Evolutionary conservation across 2,329 filamentous ascomycete species (phyloP).

Genomic region (Leptographium procerum): DNA sequence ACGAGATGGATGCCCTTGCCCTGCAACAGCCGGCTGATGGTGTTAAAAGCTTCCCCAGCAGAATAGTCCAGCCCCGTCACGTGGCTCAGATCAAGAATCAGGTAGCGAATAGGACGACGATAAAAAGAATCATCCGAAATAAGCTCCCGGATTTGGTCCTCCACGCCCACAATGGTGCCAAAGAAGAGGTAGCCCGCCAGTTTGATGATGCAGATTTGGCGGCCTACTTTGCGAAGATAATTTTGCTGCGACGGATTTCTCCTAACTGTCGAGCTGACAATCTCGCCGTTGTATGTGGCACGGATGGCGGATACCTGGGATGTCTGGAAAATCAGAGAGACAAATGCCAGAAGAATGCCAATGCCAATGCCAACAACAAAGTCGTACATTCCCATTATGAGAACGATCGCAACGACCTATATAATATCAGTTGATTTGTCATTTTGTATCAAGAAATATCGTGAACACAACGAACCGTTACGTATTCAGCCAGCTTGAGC

Average conservation of each 20-base stretch:
- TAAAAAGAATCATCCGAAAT: slow-evolving; percentile 74
- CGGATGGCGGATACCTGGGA: slow-evolving; percentile 82
- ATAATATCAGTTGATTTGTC: slow-evolving; percentile 13
- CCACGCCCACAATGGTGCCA: slow-evolving; percentile 90
- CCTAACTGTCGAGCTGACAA: slow-evolving; percentile 84
- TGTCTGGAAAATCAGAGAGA: slow-evolving; percentile 83
- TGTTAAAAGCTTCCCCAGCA: slow-evolving; percentile 86
- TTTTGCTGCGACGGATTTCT: slow-evolving; percentile 81
- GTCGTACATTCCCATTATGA: slow-evolving; percentile 94
- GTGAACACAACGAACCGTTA: slow-evolving; percentile 50
- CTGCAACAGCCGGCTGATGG: slow-evolving; percentile 74
- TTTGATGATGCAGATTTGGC: slow-evolving; percentile 85
- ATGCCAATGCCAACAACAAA: slow-evolving; percentile 91
- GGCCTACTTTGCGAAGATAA: slow-evolving; percentile 74
- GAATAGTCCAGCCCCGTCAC: slow-evolving; percentile 94
- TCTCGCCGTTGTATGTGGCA: slow-evolving; percentile 78
- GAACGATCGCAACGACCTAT: slow-evolving; percentile 70
- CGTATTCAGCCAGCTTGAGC: slow-evolving; percentile 74
- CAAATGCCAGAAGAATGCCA: slow-evolving; percentile 82
- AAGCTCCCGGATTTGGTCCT: slow-evolving; percentile 71
- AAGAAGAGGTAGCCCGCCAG: slow-evolving; percentile 96
- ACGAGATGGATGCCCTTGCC: slow-evolving; percentile 70
- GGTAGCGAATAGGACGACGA: slow-evolving; percentile 70
- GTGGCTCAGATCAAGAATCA: slow-evolving; percentile 79
- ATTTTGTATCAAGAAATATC: neutral